These are phyloP conservation scores for Mallotus nudiflorus DNA, from an alignment of 345 rosid genomes.

Conservation along the genomic window DNA sequence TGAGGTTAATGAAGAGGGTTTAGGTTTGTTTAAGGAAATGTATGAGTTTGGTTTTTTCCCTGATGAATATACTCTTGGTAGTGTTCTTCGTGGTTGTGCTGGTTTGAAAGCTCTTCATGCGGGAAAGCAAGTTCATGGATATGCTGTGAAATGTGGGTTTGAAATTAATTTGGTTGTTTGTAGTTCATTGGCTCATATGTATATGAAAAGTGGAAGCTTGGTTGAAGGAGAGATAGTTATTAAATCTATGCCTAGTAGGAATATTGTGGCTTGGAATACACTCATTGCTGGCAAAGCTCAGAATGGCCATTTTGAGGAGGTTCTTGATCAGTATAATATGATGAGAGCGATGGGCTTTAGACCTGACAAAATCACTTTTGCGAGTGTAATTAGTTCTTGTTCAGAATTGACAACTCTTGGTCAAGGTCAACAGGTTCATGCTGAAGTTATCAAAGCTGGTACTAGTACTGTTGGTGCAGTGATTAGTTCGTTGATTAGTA, in stretches of 20 bases:
- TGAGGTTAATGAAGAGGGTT: constrained; percentile 60
- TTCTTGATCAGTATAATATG: constrained; percentile 45
- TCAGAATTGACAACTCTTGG: constrained; percentile 69
- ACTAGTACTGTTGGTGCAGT: constrained; percentile 48
- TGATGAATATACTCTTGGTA: constrained; percentile 62
- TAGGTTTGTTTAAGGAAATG: constrained; percentile 56
- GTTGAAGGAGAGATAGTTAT: constrained; percentile 61
- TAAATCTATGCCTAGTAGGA: constrained; percentile 45
- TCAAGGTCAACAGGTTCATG: constrained; percentile 80
- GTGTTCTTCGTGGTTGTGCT: constrained; percentile 68
- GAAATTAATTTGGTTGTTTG: constrained; percentile 51
- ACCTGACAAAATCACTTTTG: constrained; percentile 64
- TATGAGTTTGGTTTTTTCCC: constrained; percentile 46
- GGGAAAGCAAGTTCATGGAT: constrained; percentile 64
- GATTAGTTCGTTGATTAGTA: constrained; percentile 60
- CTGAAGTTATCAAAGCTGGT: constrained; percentile 61
- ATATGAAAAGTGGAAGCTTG: constrained; percentile 62
- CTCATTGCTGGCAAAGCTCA: constrained; percentile 69
- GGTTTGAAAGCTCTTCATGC: constrained; percentile 42
- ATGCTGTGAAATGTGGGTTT: constrained; percentile 48
- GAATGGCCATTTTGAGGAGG: constrained; percentile 54
- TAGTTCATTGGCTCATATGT: constrained; percentile 74
- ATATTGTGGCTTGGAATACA: constrained; percentile 70
- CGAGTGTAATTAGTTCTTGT: constrained; percentile 67
- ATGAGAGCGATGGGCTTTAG: constrained; percentile 60